Percentiles rank a stretch among this genome's conserved stretches.
These are phyloP conservation scores for Nicotiana sylvestris DNA, from an alignment of 257 asterid species.

Conservation along the genomic window DNA sequence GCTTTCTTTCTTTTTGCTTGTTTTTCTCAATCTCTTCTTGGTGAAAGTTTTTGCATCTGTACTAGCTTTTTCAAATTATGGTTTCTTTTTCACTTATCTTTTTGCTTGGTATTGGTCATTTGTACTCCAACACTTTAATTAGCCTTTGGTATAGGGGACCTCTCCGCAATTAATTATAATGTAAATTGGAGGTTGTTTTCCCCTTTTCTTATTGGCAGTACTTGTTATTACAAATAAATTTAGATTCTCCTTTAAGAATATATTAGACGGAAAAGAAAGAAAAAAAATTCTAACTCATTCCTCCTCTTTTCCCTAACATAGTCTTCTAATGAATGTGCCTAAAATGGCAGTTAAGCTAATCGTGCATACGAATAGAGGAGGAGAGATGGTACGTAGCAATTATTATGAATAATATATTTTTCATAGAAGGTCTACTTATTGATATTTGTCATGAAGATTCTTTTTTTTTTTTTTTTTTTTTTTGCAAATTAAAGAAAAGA, in stretches of 20 bases:
- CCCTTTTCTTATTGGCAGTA: constrained; percentile 2
- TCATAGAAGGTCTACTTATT: neutral
- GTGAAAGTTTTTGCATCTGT: constrained; percentile 47
- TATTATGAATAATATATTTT: no score
- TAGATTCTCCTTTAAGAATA: neutral
- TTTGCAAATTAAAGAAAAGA: neutral
- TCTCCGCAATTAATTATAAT: neutral
- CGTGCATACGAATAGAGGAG: no score
- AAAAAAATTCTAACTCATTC: neutral
- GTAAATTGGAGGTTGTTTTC: neutral
- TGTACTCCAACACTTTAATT: neutral
- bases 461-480: neutral
- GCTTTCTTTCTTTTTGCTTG: constrained; percentile 16
- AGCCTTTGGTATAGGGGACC: neutral
- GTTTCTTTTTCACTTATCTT: constrained; percentile 7
- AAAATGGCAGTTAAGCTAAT: no score
- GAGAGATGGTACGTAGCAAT: no score
- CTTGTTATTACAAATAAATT: neutral
- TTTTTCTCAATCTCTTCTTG: constrained; percentile 39
- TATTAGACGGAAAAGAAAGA: neutral
- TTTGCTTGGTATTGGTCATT: neutral
- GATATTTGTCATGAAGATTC: neutral
- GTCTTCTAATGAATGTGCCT: no score
- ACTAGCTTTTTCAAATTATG: constrained; percentile 9
- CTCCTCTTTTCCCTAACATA: neutral